A percentile compares a stretch with the other conserved stretches of the same genome.
phyloP scores from a whole-genome alignment of 1,284 basidiomycete species.

The Cryptococcus jaspeensis region DNA sequence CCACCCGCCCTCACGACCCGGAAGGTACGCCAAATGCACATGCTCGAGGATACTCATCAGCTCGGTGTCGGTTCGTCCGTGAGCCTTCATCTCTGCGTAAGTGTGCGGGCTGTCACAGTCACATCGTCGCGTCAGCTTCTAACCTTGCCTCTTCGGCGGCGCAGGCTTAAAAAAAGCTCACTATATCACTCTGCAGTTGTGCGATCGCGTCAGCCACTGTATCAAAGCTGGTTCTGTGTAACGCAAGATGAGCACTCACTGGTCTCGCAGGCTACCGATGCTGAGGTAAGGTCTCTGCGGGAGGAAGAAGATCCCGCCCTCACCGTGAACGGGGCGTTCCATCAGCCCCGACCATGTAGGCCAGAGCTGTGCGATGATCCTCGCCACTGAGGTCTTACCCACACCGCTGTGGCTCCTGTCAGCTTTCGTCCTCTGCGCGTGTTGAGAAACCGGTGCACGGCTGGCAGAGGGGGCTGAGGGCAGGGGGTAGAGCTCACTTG shows the following conservation, averaged over 20 bases:
- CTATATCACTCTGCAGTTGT: constrained; percentile 45
- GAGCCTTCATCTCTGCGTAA: constrained; percentile 69
- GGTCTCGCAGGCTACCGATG: constrained; percentile 80
- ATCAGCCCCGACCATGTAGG: constrained; percentile 56
- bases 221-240: no score
- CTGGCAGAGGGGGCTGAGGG: not conserved
- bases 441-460: no score
- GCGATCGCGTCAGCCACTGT: constrained; percentile 6
- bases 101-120: constrained; percentile 74
- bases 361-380: constrained; percentile 90
- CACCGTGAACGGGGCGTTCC: constrained; percentile 52
- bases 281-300: constrained; percentile 92
- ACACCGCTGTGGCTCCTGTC: constrained; percentile 63
- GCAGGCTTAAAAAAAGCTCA: constrained; percentile 12
- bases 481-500: constrained; percentile 38
- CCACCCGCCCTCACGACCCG: constrained; percentile 85
- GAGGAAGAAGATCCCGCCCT: constrained; percentile 73
- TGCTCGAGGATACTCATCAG: constrained; percentile 70
- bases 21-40: constrained; percentile 82
- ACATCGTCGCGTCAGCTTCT: constrained; percentile 9
- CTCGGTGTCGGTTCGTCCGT: constrained; percentile 65
- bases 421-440: not conserved
- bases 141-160: not conserved
- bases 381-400: constrained; percentile 89
- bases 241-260: constrained; percentile 55